Base-by-base conservation (phyloP, 305 asterid species). In the Ilex paraguariensis region DNA sequence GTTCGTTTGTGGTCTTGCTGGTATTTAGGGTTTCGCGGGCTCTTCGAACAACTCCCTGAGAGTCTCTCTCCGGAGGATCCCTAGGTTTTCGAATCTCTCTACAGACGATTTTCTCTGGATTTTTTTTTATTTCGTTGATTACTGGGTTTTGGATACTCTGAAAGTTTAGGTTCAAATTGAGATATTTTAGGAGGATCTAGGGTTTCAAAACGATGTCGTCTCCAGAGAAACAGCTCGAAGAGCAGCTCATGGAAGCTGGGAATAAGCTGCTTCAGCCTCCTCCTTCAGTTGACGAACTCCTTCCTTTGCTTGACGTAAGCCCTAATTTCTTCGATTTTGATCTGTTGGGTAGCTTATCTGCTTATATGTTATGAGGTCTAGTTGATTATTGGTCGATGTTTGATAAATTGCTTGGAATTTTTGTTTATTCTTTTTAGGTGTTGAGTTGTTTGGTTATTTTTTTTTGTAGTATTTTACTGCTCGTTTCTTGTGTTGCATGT, bases 301-400 rank as follows among this genome's bases (percentile, higher is more conserved):
- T 89, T 55, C 57, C 77, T 42, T 75, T 89, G 71, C 96, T 92
- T 65, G 97, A 92, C 71, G 98, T 91, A 75, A 82, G 91, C 67
- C 49, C 62, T 61, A 56, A 57, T 46, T 36, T 61, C 59, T 7
- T 6, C 56, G 5, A 8, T 16, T 52, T 17, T 52, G 13, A 7
- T 50, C 4, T 14, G 5, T 14, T 52, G 9, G 56, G n/a, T 7
- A 7, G 14, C 56, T 52, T 17, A 14, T 6, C 2, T 56, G 31
- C 36, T 6, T 48, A 14, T 46, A 40, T 61, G 4, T 11, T 55
- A n/a, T 56, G 17, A 31, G 14, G 21, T 17, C 31, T 5, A 57
- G 32, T 54, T 61, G 32, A 10, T 68, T 60, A 62, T 33, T 44
- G 59, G 67, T 16, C 57, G 14, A n/a, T 52, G 3, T 14, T 10